Conservation (phyloP, 345 rosid species). For the Eucalyptus erythrocorys region DNA sequence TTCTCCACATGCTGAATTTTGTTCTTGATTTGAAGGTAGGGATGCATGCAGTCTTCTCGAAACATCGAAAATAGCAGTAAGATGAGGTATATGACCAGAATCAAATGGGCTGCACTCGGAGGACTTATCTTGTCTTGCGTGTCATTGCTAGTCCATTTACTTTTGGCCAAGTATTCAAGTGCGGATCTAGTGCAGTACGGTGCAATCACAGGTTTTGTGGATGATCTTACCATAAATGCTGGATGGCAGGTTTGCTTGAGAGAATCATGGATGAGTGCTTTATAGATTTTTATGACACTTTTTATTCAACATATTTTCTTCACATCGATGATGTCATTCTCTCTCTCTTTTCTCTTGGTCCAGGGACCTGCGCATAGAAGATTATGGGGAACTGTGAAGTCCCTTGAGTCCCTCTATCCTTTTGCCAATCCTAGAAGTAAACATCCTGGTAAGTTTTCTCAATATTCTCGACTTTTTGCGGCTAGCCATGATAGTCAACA, state of each 20-base stretch:
- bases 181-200: conserved; percentile 36
- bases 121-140: conserved; percentile 63
- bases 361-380: conserved; percentile 49
- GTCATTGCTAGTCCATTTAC: conserved; percentile 75
- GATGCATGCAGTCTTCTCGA: neutral
- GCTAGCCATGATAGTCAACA: neutral
- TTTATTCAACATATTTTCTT: neutral
- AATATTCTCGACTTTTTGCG: neutral
- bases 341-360: neutral
- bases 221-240: conserved; percentile 26
- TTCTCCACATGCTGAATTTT: neutral
- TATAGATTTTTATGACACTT: neutral
- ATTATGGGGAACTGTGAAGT: conserved; percentile 75
- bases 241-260: conserved; percentile 27
- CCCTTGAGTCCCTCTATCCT: conserved; percentile 69
- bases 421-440: conserved; percentile 81
- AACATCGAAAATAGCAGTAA: neutral
- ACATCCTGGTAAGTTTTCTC: conserved; percentile 55
- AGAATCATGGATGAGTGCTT: neutral
- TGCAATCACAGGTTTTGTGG: conserved; percentile 38
- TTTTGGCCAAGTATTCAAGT: conserved; percentile 58
- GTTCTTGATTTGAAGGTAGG: neutral
- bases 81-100: conserved; percentile 80
- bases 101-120: conserved; percentile 78
- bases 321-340: neutral